Evolutionary conservation across 1,284 basidiomycete species (phyloP).

Genomic region (Apiotrichum brassicae): DNA sequence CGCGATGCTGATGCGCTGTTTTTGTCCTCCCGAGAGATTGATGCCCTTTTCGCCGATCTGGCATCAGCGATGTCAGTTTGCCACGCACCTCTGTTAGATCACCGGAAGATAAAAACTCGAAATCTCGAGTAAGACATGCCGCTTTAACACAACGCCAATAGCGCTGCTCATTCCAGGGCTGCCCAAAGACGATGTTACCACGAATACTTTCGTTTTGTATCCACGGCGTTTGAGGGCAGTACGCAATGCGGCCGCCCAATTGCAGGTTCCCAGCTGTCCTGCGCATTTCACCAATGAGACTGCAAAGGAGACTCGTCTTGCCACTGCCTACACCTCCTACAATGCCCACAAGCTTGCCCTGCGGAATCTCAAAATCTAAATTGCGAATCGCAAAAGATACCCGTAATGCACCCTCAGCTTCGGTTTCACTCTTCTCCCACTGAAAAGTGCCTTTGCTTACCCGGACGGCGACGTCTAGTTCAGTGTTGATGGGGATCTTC

Average conservation of each 20-base stretch:
- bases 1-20: constrained; percentile 56
- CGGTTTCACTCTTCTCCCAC: constrained; percentile 46
- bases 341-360: constrained; percentile 59
- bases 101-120: constrained; percentile 65
- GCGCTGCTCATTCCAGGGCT: constrained; percentile 58
- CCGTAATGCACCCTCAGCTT: constrained; percentile 2
- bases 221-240: constrained; percentile 74
- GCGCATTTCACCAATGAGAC: constrained; percentile 67
- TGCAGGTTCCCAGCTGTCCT: constrained; percentile 53
- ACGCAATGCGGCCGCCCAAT: constrained; percentile 66
- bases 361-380: constrained; percentile 54
- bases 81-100: constrained; percentile 58
- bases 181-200: constrained; percentile 59
- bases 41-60: constrained; percentile 47
- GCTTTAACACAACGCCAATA: constrained; percentile 62
- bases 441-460: constrained; percentile 58
- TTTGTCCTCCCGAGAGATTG: constrained; percentile 44
- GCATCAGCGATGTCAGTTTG: constrained; percentile 64
- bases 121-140: constrained; percentile 60
- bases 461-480: constrained; percentile 53
- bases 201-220: constrained; percentile 72
- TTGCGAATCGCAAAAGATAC: constrained; percentile 54
- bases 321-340: constrained; percentile 56
- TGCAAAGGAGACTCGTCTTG: constrained; percentile 64
- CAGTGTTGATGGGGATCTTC: constrained; percentile 48